phyloP scores from a whole-genome alignment of 225 moss, liverwort and hornwort species.

The Straminergon stramineum region DNA sequence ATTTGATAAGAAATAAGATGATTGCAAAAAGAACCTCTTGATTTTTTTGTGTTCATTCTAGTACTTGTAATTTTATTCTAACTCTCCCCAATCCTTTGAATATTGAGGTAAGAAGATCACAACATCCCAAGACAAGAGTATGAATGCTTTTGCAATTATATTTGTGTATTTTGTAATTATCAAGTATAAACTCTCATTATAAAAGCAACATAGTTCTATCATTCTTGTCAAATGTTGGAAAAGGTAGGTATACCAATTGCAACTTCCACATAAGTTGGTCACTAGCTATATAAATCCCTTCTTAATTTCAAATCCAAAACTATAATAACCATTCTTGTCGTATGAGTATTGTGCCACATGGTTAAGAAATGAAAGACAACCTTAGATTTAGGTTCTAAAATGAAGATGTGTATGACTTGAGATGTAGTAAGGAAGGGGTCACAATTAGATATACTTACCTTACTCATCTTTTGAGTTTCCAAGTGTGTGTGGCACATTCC shows the following conservation, averaged over 20 bases:
- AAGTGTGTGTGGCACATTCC: not conserved
- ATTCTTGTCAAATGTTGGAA: not conserved
- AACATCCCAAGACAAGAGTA: too few relatives aligned
- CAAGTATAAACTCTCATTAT: not conserved
- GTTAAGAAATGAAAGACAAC: not conserved
- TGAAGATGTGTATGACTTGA: not conserved
- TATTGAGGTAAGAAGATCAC: too few relatives aligned
- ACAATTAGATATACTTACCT: not conserved
- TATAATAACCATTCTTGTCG: not conserved
- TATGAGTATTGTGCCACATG: too few relatives aligned
- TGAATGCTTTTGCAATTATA: not conserved
- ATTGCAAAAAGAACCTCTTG: too few relatives aligned
- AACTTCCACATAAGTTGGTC: too few relatives aligned
- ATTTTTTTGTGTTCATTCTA: too few relatives aligned
- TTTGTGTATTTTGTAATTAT: not conserved
- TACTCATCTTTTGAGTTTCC: not conserved
- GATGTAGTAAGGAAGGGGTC: rapidly evolving
- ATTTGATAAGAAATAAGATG: too few relatives aligned
- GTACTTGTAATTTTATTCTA: too few relatives aligned
- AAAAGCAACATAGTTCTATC: not conserved
- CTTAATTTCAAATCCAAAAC: too few relatives aligned
- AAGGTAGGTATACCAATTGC: not conserved
- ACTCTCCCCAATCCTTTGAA: too few relatives aligned
- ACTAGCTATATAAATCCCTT: too few relatives aligned
- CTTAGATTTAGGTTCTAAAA: too few relatives aligned